Evolutionary conservation across 352 stramenopile genomes (phyloP), one percentile per base, ranked within the genome.

Genomic region (Pythium phragmiticola): DNA sequence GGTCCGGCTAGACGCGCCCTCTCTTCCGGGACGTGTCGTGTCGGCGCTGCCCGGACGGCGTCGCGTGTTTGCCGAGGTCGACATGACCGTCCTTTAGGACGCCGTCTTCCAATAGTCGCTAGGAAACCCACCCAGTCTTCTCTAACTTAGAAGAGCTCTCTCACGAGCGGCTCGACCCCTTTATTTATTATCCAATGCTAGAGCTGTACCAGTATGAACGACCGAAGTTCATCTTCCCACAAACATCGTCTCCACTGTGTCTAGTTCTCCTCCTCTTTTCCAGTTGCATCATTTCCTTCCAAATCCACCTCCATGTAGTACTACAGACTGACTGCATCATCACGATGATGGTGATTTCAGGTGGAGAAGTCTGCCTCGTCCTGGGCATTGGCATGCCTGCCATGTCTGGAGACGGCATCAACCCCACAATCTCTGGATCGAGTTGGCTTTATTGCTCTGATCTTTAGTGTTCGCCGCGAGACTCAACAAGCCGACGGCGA

Each of bases 41-140:
- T 66, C 72, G 11, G 62, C 77, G 3, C 68, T 90, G 53, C 63
- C 82, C 19, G 80, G 77, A 1, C 65, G 84, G 13, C 75, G 82
- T 21, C 74, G 84, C 39, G 84, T 93, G 34, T 93, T 91, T 57
- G 82, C 84, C 7, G 82, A 93, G 52, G 84, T 93, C 48, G 80
- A 93, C 64, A 89, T 93, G 21, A 49, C n/a, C 23, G 49, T 55
- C 23, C 43, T 55, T 2, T 66, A 60, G 30, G 57, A 2, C 39
- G 5, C 16, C 39, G 7, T 46, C 13, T 33, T 23, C 43, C 43
- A 52, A 60, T 47, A 53, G 60, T 48, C 52, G 49, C n/a, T 56
- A 57, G 50, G 21, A 50, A 53, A 21, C 47, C 26, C 26, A 30
- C 26, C 26, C 26, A 30, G 26, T 30, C 26, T 30, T 30, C 17